phyloP scores from a whole-genome alignment of 2,329 filamentous ascomycete genomes.

The Lojkania enalia region DNA sequence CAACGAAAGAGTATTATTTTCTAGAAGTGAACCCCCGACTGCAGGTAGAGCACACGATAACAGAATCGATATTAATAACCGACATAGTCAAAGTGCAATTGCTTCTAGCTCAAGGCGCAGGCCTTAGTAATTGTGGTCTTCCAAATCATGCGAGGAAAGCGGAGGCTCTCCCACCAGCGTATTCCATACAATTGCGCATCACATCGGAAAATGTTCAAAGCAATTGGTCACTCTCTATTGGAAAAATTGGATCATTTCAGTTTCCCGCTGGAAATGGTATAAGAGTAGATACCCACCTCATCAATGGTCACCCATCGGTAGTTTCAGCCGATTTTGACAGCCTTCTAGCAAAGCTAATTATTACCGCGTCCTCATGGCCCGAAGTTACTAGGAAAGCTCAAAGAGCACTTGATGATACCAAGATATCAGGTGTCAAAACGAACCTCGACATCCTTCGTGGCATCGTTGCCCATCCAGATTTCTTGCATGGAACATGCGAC shows the following conservation, averaged over 20 bases:
- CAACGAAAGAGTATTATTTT: constrained; percentile 58
- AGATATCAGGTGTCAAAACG: constrained; percentile 61
- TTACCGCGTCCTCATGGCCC: constrained; percentile 59
- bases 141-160: constrained; percentile 32
- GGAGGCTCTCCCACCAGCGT: constrained; percentile 41
- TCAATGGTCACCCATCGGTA: constrained; percentile 47
- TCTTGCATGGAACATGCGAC: constrained; percentile 53
- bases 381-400: constrained; percentile 57
- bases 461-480: constrained; percentile 57
- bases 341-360: constrained; percentile 62
- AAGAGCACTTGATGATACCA: constrained; percentile 59
- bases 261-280: constrained; percentile 63
- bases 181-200: constrained; percentile 61
- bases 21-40: constrained; percentile 64
- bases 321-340: constrained; percentile 62
- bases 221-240: constrained; percentile 62
- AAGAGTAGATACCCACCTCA: constrained; percentile 60
- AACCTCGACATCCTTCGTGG: constrained; percentile 60
- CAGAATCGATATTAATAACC: constrained; percentile 57
- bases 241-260: constrained; percentile 58
- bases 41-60: constrained; percentile 66
- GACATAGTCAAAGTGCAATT: constrained; percentile 62
- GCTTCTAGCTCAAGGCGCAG: constrained; percentile 56
- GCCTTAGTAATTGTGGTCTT: constrained; percentile 43
- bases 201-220: constrained; percentile 60